These are phyloP conservation scores for Theobroma grandiflorum DNA, from an alignment of 441 rosid species.

Conservation along the genomic window DNA sequence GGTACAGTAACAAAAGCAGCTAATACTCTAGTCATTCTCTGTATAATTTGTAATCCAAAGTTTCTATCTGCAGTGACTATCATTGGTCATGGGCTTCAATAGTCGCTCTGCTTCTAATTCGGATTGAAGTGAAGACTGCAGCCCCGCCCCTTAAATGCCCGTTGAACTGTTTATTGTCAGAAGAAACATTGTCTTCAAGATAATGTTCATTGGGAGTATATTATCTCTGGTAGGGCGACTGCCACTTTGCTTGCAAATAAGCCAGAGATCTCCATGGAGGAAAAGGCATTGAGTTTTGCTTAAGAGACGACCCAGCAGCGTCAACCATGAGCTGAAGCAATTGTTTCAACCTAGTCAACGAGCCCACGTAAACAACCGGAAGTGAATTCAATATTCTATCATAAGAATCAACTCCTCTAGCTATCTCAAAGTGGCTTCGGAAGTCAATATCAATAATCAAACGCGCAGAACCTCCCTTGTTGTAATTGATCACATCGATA, in stretches of 20 bases:
- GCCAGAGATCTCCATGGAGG: slow-evolving; percentile 97
- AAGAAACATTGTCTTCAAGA: slow-evolving; percentile 30
- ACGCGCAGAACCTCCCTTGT: slow-evolving; percentile 62
- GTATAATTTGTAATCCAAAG: slow-evolving; percentile 9
- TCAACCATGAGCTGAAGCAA: slow-evolving; percentile 90
- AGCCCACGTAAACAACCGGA: slow-evolving; percentile 82
- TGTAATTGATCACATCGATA: slow-evolving; percentile 66
- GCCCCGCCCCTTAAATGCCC: slow-evolving; percentile 74
- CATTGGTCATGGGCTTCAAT: slow-evolving; percentile 58
- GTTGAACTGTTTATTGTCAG: slow-evolving; percentile 61
- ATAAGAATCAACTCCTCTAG: slow-evolving; percentile 87
- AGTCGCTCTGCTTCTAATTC: slow-evolving; percentile 64
- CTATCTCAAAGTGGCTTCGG: slow-evolving; percentile 91
- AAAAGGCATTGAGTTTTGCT: slow-evolving; percentile 90
- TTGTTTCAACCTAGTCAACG: slow-evolving; percentile 64
- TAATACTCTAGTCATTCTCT: not conserved
- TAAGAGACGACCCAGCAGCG: slow-evolving; percentile 76
- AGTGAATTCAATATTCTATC: slow-evolving; percentile 73
- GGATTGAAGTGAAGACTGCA: slow-evolving; percentile 63
- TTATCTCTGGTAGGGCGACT: slow-evolving; percentile 64
- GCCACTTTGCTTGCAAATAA: slow-evolving; percentile 90
- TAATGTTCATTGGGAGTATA: slow-evolving; percentile 46
- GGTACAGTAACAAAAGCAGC: not conserved
- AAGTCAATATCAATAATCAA: slow-evolving; percentile 85
- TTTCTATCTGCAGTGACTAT: slow-evolving; percentile 54